Percentiles rank a stretch among this genome's conserved stretches.
These are phyloP conservation scores for Corynascus novoguineensis DNA, from an alignment of 495 filamentous ascomycete species.

Conservation along the genomic window DNA sequence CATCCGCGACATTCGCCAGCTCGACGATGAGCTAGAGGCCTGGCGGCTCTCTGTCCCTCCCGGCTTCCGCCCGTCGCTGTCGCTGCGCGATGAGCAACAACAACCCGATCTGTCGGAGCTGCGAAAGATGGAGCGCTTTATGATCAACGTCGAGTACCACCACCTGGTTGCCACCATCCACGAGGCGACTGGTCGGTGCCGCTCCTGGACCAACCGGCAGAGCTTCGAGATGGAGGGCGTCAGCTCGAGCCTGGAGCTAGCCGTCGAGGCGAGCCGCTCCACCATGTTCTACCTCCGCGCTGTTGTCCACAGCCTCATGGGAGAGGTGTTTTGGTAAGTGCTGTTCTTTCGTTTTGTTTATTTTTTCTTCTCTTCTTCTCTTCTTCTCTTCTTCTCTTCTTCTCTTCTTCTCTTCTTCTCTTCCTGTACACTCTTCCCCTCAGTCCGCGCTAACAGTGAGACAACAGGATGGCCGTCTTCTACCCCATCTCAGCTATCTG, in stretches of 20 bases:
- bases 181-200: conserved; percentile 45
- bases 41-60: conserved; percentile 46
- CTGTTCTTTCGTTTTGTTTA: background rate
- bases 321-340: conserved; percentile 45
- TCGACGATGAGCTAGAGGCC: conserved; percentile 48
- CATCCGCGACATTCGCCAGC: conserved; percentile 46
- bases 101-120: background rate
- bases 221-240: conserved; percentile 40
- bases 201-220: conserved; percentile 22
- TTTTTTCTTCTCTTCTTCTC: too few species aligned
- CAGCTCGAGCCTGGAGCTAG: conserved; percentile 44
- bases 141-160: conserved; percentile 48
- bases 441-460: background rate
- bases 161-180: conserved; percentile 50
- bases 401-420: background rate
- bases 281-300: conserved; percentile 44
- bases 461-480: conserved; percentile 42
- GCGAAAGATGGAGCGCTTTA: conserved; percentile 21
- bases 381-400: background rate
- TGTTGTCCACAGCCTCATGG: conserved; percentile 37
- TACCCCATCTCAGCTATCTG: conserved; percentile 50
- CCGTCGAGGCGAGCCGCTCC: conserved; percentile 49
- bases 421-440: background rate
- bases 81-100: conserved; percentile 30
- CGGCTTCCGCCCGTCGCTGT: conserved; percentile 41